phyloP scores from a whole-genome alignment of 2,329 filamentous ascomycete genomes.

The Epichloe typhina region DNA sequence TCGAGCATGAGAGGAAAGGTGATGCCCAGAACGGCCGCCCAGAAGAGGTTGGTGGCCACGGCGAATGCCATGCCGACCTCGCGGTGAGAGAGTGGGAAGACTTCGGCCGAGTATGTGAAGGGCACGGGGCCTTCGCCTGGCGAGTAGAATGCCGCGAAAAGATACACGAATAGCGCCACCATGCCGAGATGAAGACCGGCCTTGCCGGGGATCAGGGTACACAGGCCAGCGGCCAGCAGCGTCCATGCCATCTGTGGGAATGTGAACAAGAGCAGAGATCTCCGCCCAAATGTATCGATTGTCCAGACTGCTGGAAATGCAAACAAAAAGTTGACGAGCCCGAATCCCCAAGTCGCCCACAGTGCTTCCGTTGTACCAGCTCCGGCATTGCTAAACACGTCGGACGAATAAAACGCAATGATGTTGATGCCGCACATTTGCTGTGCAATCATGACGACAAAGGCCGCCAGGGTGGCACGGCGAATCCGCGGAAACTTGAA shows the following conservation, averaged over 20 bases:
- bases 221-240: conserved; percentile 29
- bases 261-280: conserved; percentile 32
- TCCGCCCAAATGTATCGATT: conserved; percentile 44
- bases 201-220: conserved; percentile 34
- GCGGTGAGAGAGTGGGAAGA: conserved; percentile 57
- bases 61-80: conserved; percentile 60
- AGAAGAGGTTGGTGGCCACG: conserved; percentile 51
- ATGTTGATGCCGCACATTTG: conserved; percentile 62
- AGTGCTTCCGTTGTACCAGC: conserved; percentile 41
- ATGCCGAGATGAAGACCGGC: conserved; percentile 25
- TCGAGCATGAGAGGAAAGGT: conserved; percentile 47
- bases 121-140: conserved; percentile 52
- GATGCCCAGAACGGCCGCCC: conserved; percentile 47
- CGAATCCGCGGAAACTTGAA: conserved; percentile 58
- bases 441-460: conserved; percentile 67
- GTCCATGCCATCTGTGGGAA: conserved; percentile 31
- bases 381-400: conserved; percentile 45
- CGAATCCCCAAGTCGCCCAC: conserved; percentile 45
- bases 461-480: conserved; percentile 62
- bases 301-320: conserved; percentile 46
- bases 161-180: conserved; percentile 42
- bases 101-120: conserved; percentile 55
- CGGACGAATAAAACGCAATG: conserved; percentile 63
- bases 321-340: conserved; percentile 44
- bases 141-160: conserved; percentile 39